These are phyloP conservation scores for Trichopus zeylanicus DNA, from an alignment of 116 monocot genomes.

Conservation along the genomic window DNA sequence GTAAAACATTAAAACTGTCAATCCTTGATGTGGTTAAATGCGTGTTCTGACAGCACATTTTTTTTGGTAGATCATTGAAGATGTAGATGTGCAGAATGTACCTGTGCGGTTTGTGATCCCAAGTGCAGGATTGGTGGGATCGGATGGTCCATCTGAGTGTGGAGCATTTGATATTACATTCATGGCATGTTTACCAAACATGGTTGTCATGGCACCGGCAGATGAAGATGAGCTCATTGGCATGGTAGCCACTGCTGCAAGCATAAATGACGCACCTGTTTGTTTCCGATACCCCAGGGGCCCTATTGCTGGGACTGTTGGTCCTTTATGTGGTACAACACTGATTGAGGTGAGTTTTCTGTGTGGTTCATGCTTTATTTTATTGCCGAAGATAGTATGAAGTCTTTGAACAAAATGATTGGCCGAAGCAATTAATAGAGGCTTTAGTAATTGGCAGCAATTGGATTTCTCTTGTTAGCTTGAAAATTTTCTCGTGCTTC, in stretches of 20 bases:
- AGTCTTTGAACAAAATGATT: background rate
- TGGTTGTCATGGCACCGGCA: slow-evolving; percentile 83
- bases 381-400: background rate
- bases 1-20: background rate
- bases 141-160: slow-evolving; percentile 49
- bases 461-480: background rate
- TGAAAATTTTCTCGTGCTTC: background rate
- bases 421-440: background rate
- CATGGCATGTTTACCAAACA: slow-evolving; percentile 81
- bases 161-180: slow-evolving; percentile 82
- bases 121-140: slow-evolving; percentile 60
- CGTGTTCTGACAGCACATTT: background rate
- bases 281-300: slow-evolving; percentile 76
- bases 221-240: slow-evolving; percentile 46
- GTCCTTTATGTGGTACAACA: slow-evolving; percentile 11
- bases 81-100: slow-evolving; percentile 70
- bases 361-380: background rate
- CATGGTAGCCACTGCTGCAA: slow-evolving; percentile 71
- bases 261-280: slow-evolving; percentile 46
- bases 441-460: background rate
- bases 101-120: slow-evolving; percentile 68
- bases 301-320: slow-evolving; percentile 14
- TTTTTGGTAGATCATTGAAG: slow-evolving; percentile 49
- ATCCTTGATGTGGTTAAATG: background rate
- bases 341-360: slow-evolving; percentile 50